Conservation (phyloP, 2,329 filamentous ascomycete genomes). For the Chrysosphaeria jannelii region DNA sequence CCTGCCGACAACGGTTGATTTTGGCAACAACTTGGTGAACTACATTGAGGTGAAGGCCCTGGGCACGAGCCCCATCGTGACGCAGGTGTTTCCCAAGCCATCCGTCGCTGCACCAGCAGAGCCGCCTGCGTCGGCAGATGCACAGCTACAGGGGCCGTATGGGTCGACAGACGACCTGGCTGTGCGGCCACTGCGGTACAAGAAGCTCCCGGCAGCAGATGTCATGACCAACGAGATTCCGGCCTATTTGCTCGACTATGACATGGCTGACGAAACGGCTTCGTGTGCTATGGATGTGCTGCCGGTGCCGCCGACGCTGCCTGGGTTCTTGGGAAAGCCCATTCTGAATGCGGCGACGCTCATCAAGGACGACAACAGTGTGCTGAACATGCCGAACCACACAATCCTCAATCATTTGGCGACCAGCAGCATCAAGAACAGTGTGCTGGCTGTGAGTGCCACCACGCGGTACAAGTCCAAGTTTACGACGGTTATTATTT, state of each 20-base stretch:
- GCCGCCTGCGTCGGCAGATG: slow-evolving; percentile 1
- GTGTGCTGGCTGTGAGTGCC: slow-evolving; percentile 76
- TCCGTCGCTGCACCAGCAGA: slow-evolving; percentile 3
- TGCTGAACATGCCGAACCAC: slow-evolving; percentile 88
- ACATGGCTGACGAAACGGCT: slow-evolving; percentile 59
- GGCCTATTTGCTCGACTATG: slow-evolving; percentile 60
- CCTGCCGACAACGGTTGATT: slow-evolving; percentile 84
- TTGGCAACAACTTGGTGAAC: slow-evolving; percentile 92
- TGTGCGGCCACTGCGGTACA: slow-evolving; percentile 17
- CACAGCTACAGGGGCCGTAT: not conserved
- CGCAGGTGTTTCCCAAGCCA: not conserved
- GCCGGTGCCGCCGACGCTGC: slow-evolving; percentile 58
- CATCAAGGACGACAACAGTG: slow-evolving; percentile 94
- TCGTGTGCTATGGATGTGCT: slow-evolving; percentile 46
- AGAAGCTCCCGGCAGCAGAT: slow-evolving; percentile 21
- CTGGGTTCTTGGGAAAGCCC: slow-evolving; percentile 75
- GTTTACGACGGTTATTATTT: slow-evolving; percentile 96
- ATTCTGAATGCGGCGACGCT: slow-evolving; percentile 76
- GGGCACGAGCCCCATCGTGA: slow-evolving; percentile 24
- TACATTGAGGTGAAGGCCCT: slow-evolving; percentile 81
- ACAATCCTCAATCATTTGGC: slow-evolving; percentile 89
- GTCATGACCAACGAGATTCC: slow-evolving; percentile 50
- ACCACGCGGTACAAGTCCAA: slow-evolving; percentile 96
- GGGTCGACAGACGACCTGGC: slow-evolving; percentile 3
- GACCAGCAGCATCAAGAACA: slow-evolving; percentile 93